phyloP scores from a whole-genome alignment of 1,284 basidiomycete species.

The Vanrija sp. region DNA sequence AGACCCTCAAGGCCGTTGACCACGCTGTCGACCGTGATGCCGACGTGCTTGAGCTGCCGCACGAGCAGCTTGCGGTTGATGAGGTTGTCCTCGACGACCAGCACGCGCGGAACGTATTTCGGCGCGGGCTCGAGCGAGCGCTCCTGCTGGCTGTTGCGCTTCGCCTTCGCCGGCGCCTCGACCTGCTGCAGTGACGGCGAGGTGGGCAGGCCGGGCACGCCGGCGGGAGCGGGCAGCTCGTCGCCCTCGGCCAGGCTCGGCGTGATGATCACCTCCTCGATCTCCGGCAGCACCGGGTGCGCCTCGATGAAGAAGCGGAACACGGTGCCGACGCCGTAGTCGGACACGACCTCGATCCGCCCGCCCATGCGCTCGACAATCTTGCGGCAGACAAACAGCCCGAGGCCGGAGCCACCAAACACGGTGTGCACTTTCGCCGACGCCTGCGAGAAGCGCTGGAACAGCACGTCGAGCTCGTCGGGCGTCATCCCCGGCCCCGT shows the following conservation, averaged over 20 bases:
- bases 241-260: not conserved
- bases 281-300: not conserved
- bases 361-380: slow-evolving; percentile 23
- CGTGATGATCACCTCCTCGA: not conserved
- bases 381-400: slow-evolving; percentile 26
- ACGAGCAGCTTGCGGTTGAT: slow-evolving; percentile 34
- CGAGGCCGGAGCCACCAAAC: slow-evolving; percentile 41
- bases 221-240: not conserved
- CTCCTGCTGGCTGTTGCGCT: not conserved
- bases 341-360: slow-evolving; percentile 21
- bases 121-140: no score
- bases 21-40: slow-evolving; percentile 31
- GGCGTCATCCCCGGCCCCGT: slow-evolving; percentile 38
- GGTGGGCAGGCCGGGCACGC: no score
- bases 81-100: slow-evolving; percentile 34
- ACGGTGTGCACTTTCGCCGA: slow-evolving; percentile 32
- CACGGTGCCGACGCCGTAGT: slow-evolving; percentile 40
- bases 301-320: slow-evolving; percentile 35
- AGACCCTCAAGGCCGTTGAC: slow-evolving; percentile 49
- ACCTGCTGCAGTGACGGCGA: no score
- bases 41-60: slow-evolving; percentile 6
- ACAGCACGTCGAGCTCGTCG: slow-evolving; percentile 31
- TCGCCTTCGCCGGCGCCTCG: no score
- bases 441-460: slow-evolving; percentile 39
- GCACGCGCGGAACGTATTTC: slow-evolving; percentile 7